phyloP scores from a whole-genome alignment of 2,329 filamentous ascomycete species.

The Gaeumannomyces sp. region DNA sequence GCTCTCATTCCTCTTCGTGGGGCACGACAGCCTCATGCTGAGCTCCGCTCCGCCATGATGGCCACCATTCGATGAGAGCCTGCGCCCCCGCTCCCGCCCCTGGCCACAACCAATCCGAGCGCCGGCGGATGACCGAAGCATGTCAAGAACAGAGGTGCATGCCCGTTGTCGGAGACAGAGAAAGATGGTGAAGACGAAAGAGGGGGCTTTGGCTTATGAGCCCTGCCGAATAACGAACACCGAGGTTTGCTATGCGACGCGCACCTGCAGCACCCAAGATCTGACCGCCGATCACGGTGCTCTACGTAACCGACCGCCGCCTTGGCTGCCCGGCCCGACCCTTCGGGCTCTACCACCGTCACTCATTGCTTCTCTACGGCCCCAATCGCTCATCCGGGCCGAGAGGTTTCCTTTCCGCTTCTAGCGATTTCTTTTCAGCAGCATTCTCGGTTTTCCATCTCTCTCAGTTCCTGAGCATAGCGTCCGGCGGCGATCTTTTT shows the following conservation, averaged over 20 bases:
- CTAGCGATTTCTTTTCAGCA: not conserved
- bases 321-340: too few relatives aligned
- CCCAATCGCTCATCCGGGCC: too few relatives aligned
- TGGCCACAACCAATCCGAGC: not conserved
- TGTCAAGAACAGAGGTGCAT: slow-evolving; percentile 15
- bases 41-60: slow-evolving; percentile 28
- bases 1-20: slow-evolving; percentile 42
- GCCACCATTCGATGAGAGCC: not conserved
- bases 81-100: not conserved
- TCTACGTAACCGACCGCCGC: too few relatives aligned
- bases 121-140: not conserved
- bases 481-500: slow-evolving; percentile 15
- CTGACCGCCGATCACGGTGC: too few relatives aligned
- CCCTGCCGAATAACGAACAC: too few relatives aligned
- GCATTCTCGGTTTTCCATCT: slow-evolving; percentile 4
- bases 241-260: too few relatives aligned
- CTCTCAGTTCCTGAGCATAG: slow-evolving; percentile 17
- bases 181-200: slow-evolving; percentile 1
- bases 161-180: slow-evolving; percentile 20
- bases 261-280: too few relatives aligned
- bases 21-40: slow-evolving; percentile 35
- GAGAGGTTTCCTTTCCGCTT: too few relatives aligned
- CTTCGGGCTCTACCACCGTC: too few relatives aligned
- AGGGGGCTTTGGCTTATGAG: not conserved
- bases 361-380: too few relatives aligned